phyloP scores from a whole-genome alignment of 768 basidiomycete species.

The Amanita fuliginea region DNA sequence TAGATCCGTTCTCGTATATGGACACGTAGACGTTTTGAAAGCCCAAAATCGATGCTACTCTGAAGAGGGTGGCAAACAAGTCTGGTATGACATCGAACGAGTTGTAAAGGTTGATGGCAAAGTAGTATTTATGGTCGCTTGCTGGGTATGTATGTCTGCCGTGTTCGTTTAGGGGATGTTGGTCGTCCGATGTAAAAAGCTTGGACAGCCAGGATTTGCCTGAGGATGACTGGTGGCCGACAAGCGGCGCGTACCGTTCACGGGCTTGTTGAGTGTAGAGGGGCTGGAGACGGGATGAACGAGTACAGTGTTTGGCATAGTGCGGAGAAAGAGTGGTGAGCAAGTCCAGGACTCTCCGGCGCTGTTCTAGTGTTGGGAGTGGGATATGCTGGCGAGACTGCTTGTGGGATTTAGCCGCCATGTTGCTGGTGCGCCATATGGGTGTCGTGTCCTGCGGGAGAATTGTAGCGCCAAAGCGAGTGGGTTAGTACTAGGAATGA shows the following conservation, averaged over 20 bases:
- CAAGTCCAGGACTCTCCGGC: slow-evolving; percentile 76
- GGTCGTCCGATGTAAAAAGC: slow-evolving; percentile 32
- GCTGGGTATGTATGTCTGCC: slow-evolving; percentile 27
- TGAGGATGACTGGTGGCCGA: slow-evolving; percentile 62
- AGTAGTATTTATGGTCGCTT: slow-evolving; percentile 93
- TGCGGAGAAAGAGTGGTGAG: slow-evolving; percentile 83
- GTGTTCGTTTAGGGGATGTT: slow-evolving; percentile 25
- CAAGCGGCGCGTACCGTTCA: slow-evolving; percentile 75
- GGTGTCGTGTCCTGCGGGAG: slow-evolving; percentile 15
- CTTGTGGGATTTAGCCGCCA: slow-evolving; percentile 37
- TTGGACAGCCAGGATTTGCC: slow-evolving; percentile 50
- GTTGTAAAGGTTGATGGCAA: slow-evolving; percentile 99
- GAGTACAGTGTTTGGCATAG: slow-evolving; percentile 88
- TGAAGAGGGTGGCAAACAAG: slow-evolving; percentile 92
- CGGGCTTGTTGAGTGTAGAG: slow-evolving; percentile 77
- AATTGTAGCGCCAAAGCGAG: neutral
- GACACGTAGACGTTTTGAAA: slow-evolving; percentile 98
- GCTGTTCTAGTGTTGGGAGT: slow-evolving; percentile 75
- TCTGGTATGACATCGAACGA: slow-evolving; percentile 98
- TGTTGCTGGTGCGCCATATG: slow-evolving; percentile 31
- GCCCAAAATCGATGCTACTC: slow-evolving; percentile 82
- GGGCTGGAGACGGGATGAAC: slow-evolving; percentile 53
- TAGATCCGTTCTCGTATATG: slow-evolving; percentile 99
- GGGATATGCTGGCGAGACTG: slow-evolving; percentile 50
- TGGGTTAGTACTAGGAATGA: neutral